phyloP scores from a whole-genome alignment of 257 asterid species.

The Catharanthus roseus region DNA sequence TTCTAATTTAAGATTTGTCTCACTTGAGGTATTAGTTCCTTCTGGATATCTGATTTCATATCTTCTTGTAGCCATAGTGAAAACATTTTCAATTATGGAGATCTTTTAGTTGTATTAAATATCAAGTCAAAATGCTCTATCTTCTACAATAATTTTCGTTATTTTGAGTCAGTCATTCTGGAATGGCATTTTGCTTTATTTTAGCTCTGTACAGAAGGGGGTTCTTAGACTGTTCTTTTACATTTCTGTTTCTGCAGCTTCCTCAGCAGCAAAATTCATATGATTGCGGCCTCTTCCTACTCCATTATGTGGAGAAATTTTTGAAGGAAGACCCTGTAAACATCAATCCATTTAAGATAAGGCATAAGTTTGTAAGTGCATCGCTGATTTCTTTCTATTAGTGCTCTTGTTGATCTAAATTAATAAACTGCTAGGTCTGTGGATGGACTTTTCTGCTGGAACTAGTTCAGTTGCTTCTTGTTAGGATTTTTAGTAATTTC shows the following conservation, averaged over 20 bases:
- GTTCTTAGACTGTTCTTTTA: conserved; percentile 13
- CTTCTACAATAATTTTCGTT: neutral
- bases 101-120: conserved; percentile 12
- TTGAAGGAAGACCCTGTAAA: conserved; percentile 67
- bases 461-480: too few species aligned
- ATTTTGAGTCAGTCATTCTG: neutral
- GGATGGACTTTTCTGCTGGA: neutral
- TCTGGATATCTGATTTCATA: neutral
- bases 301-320: conserved; percentile 85
- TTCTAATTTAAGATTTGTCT: conserved; percentile 59
- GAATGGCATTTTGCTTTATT: neutral
- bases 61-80: neutral
- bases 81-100: neutral
- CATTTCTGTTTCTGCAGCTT: conserved; percentile 44
- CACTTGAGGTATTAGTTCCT: conserved; percentile 63
- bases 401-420: conserved; percentile 12
- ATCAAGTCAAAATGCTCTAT: neutral
- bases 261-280: conserved; percentile 89
- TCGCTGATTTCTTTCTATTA: neutral
- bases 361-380: conserved; percentile 68
- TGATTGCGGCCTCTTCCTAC: conserved; percentile 96
- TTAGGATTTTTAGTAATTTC: too few species aligned
- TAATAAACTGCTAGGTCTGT: conserved; percentile 3
- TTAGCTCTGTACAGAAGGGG: neutral
- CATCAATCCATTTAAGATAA: conserved; percentile 61